These are phyloP conservation scores for Pythium coloratum DNA, from an alignment of 352 stramenopile species.

Conservation along the genomic window DNA sequence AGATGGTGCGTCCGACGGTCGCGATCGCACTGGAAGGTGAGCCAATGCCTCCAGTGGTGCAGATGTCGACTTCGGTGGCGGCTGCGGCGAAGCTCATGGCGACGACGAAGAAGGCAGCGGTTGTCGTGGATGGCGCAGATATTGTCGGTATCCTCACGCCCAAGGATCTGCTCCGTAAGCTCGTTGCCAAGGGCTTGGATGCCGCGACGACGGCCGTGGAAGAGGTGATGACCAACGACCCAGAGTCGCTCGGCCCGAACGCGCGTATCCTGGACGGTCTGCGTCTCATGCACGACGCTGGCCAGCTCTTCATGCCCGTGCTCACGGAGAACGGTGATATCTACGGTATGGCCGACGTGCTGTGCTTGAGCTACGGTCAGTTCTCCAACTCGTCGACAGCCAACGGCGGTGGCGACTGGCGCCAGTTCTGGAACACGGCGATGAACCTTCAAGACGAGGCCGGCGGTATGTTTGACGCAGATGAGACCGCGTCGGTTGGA, in stretches of 20 bases:
- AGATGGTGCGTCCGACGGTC: constrained; percentile 87
- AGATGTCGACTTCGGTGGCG: constrained; percentile 66
- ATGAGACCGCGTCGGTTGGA: constrained; percentile 78
- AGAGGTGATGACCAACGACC: constrained; percentile 86
- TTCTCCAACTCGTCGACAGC: constrained; percentile 81
- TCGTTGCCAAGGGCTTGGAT: constrained; percentile 79
- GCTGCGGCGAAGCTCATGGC: constrained; percentile 85
- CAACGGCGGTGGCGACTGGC: constrained; percentile 76
- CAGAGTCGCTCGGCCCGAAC: constrained; percentile 68
- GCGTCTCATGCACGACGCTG: constrained; percentile 82
- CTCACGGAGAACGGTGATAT: constrained; percentile 76
- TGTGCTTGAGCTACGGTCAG: constrained; percentile 87
- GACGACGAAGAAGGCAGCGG: constrained; percentile 80
- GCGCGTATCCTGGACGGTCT: constrained; percentile 84
- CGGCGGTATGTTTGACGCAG: constrained; percentile 70
- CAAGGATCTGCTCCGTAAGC: constrained; percentile 84
- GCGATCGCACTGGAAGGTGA: constrained; percentile 80
- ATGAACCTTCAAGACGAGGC: constrained; percentile 87
- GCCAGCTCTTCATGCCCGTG: constrained; percentile 86
- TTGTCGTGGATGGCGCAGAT: constrained; percentile 71
- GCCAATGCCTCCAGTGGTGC: constrained; percentile 73
- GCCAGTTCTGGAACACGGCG: constrained; percentile 87
- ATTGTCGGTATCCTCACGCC: constrained; percentile 85
- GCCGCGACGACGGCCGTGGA: constrained; percentile 76
- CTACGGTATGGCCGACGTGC: constrained; percentile 84